These are phyloP conservation scores for Beauveria rudraprayagi DNA, from an alignment of 2,329 filamentous ascomycete genomes.

Conservation along the genomic window DNA sequence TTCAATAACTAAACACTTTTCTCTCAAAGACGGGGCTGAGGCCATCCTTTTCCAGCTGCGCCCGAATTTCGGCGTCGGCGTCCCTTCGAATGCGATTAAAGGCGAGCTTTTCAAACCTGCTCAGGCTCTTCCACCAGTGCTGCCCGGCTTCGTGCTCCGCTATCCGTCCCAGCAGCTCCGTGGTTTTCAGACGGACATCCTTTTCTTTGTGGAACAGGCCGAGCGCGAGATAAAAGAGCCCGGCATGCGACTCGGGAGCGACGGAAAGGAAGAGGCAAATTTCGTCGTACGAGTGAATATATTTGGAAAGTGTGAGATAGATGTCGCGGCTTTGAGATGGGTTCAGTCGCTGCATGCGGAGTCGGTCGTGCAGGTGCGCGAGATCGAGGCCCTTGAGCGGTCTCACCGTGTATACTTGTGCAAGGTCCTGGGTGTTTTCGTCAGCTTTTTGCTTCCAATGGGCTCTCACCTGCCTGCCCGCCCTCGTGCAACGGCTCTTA, in stretches of 20 bases:
- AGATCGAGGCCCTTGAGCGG: slow-evolving; percentile 78
- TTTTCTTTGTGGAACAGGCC: slow-evolving; percentile 85
- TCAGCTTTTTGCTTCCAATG: slow-evolving; percentile 17
- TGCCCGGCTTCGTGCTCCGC: slow-evolving; percentile 81
- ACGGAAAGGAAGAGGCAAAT: slow-evolving; percentile 78
- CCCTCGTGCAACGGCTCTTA: slow-evolving; percentile 24
- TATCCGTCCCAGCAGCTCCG: slow-evolving; percentile 74
- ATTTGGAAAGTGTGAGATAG: slow-evolving; percentile 70
- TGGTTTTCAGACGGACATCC: slow-evolving; percentile 69
- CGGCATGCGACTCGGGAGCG: slow-evolving; percentile 76
- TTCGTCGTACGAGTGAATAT: slow-evolving; percentile 73
- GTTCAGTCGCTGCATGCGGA: slow-evolving; percentile 72
- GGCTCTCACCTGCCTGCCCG: background rate
- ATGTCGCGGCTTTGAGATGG: slow-evolving; percentile 72
- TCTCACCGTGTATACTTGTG: slow-evolving; percentile 53
- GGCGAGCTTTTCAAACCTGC: slow-evolving; percentile 80
- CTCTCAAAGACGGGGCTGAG: slow-evolving; percentile 34
- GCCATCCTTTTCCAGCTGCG: slow-evolving; percentile 38
- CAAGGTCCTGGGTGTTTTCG: slow-evolving; percentile 46
- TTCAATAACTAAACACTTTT: slow-evolving; percentile 5
- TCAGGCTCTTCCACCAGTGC: slow-evolving; percentile 85
- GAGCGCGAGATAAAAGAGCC: slow-evolving; percentile 82
- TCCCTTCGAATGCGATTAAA: slow-evolving; percentile 72
- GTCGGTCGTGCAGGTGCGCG: slow-evolving; percentile 84
- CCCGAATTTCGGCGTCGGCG: slow-evolving; percentile 43